Percentiles rank a stretch among this genome's conserved stretches.
Evolutionary conservation across 2,329 filamentous ascomycete genomes (phyloP).

Genomic region (Aureobasidium melanogenum): DNA sequence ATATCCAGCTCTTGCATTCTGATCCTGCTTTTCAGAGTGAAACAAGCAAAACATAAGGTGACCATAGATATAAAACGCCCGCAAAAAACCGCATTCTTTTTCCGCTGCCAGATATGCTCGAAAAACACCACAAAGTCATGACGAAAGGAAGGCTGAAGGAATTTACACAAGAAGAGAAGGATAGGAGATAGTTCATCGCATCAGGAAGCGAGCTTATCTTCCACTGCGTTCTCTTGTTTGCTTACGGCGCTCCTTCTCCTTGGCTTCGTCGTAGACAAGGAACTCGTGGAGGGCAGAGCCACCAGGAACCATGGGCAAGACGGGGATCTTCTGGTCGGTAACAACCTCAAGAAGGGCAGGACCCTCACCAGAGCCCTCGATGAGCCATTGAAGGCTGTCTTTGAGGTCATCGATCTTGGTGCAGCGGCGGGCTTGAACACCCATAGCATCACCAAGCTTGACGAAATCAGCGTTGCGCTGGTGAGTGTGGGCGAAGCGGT

Average conservation of each 20-base stretch:
- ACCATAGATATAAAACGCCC: constrained; percentile 5
- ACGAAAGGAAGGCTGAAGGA: background rate
- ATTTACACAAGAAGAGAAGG: background rate
- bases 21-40: background rate
- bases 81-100: background rate
- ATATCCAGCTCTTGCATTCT: background rate
- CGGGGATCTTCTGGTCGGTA: constrained; percentile 81
- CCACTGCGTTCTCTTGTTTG: constrained; percentile 29
- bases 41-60: background rate
- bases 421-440: constrained; percentile 64
- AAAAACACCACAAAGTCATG: constrained; percentile 7
- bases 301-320: constrained; percentile 93
- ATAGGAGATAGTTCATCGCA: background rate
- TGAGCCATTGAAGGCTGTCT: constrained; percentile 76
- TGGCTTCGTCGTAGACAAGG: constrained; percentile 66
- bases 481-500: constrained; percentile 86
- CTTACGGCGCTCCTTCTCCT: constrained; percentile 31
- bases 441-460: constrained; percentile 87
- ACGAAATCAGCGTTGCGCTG: constrained; percentile 94
- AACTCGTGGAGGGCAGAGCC: constrained; percentile 88
- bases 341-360: constrained; percentile 87
- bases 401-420: constrained; percentile 68
- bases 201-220: constrained; percentile 18
- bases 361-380: constrained; percentile 64
- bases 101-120: constrained; percentile 6